Base-by-base conservation (phyloP, 78 protist genomes). In the Polysphondylium violaceum region DNA sequence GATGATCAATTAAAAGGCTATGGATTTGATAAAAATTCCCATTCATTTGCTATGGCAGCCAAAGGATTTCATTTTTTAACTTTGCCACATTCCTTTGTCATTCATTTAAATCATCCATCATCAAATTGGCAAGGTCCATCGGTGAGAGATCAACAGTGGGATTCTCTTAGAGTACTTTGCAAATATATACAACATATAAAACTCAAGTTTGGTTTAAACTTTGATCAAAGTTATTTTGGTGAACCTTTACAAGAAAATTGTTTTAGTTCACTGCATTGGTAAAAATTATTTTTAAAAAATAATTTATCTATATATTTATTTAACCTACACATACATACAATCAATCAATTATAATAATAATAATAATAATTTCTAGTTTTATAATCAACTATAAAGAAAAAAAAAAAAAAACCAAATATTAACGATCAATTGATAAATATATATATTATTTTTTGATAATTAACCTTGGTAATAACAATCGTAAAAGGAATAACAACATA, bases 21-120 rank as follows among this genome's bases (percentile, higher is more conserved):
- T 74, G 85, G 85, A 29, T 74, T 41, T 17, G 85, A 74, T 25
- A 74, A 74, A n/a, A 74, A 74, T 25, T 56, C 85, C 7, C 85
- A 74, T 38, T 40, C 69, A 33, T 74, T 74, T 40, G 55, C 47
- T 4, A 74, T 74, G 85, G 85, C 85, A 14, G 41, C 55, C 6
- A 19, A 27, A 23, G 77, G 77, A n/a, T 71, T 71, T 68, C 9
- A 35, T 23, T 59, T 58, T 21, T 38, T 35, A 36, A 63, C n/a
- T 23, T 64, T 81, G 29, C 89, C 76, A 65, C 36, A 78, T 50
- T 60, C 77, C 8, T 81, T 68, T n/a, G 68, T 81, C 47, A 81
- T 81, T 16, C 89, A 81, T 21, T 60, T 81, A 8, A 81, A 81
- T 53, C 89, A 81, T 50, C 74, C 74, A 33, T 12, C n/a, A 33